Base-by-base conservation (phyloP, 1,284 basidiomycete genomes). In the Coniferiporia weirii region DNA sequence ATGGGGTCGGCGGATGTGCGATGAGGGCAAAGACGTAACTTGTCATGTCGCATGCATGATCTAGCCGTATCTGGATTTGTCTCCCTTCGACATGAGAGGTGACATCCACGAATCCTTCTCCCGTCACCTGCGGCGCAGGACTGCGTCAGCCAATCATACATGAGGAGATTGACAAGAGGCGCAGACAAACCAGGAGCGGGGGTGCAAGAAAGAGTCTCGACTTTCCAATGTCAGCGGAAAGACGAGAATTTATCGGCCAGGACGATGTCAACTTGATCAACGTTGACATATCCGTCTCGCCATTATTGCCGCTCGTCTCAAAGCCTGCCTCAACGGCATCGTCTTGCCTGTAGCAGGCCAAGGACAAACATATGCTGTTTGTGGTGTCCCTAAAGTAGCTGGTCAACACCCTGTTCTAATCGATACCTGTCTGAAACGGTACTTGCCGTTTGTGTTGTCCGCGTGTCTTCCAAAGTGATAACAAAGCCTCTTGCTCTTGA, bases 1-100 rank as follows among this genome's bases (percentile, higher is more conserved):
- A 36, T 7, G 52, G 43, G 9, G 62, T 61, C 17, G 62, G 62
- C n/a, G 56, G 56, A 22, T 63, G 62, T 2, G 48, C 13, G 13
- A 58, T 32, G 3, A 63, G 54, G n/a, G 57, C 62, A 44, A 63
- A 61, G 4, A 61, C 35, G 35, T 49, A 63, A n/a, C 54, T 45
- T 7, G 51, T 48, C 52, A 59, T 55, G 34, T 61, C 52, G 6
- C 22, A 53, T 35, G 17, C 46, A 27, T 61, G 54, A 7, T 53
- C 52, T 6, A 63, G 34, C 13, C 36, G 22, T 3, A 63, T 46
- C 52, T 44, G 35, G 19, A 61, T 27, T n/a, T 55, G 54, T 13
- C 52, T 44, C 27, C 43, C 56, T 27, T 61, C 45, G 3, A 63
- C 46, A 19, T 43, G 47, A 7, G 46, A 43, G 5, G 60, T 43